Evolutionary conservation across 495 filamentous ascomycete species (phyloP), one percentile per base, ranked within the genome.

Genomic region (Darksidea phi): DNA sequence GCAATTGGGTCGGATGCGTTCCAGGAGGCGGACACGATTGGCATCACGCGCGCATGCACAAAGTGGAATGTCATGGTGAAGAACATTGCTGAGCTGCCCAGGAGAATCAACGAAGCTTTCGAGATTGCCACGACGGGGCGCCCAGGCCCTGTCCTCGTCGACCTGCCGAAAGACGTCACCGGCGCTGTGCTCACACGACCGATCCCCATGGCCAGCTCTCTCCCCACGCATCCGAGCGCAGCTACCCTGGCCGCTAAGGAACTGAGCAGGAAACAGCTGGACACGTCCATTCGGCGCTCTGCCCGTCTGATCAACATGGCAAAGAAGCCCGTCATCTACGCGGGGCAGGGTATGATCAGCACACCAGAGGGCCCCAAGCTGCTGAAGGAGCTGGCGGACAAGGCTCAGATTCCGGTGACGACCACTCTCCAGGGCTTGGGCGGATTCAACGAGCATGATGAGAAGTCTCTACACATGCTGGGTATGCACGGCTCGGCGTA

Each of bases 61-160:
- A 91, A 91, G 77, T 91, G 88, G 88, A 91, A 91, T 61, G 87
- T 90, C 34, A 89, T 91, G 88, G 83, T 89, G 48, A 89, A 88
- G 80, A 85, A 83, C 68, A 79, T 88, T 49, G 88, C 88, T 34
- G 88, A 91, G 70, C 73, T 91, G 43, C 88, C 88, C n/a, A 77
- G 84, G 43, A 77, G 88, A 45, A 91, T 91, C 67, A 90, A 90
- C 67, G 88, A 91, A 72, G 88, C 88, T n/a, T 91, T 91, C 70
- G 87, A 91, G 74, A 91, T 91, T 68, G 88, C 88, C 18, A 90
- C 86, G 34, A 84, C 83, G 54, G 88, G 88, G 28, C 77, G 88
- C 25, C 88, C 88, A 7, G 88, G 88, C 34, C 88, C 88, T n/a
- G 88, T 91, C 1, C 79, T 91, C 54, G 88, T 91, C 28, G 88